These are phyloP conservation scores for Puccinia triticina DNA, from an alignment of 1,284 basidiomycete species.

Conservation along the genomic window DNA sequence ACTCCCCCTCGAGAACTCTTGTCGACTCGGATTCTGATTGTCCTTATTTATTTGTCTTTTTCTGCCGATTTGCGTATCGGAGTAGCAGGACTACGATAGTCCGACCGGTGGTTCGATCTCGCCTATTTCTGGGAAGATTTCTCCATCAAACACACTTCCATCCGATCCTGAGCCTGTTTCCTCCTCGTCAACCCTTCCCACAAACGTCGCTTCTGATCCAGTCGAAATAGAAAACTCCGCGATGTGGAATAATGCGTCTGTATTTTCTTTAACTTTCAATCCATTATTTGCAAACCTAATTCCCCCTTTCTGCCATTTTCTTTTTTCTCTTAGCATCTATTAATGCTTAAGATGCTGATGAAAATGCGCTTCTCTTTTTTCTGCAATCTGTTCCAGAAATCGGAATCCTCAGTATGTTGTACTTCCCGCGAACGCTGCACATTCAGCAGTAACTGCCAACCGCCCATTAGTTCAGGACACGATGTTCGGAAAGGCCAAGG, in stretches of 20 bases:
- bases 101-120: background rate
- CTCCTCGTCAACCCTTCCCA: background rate
- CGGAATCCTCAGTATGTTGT: conserved; percentile 43
- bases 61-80: background rate
- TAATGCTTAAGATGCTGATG: background rate
- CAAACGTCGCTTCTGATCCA: background rate
- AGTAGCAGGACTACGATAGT: conserved; percentile 29
- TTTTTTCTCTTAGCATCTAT: background rate
- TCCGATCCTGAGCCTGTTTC: background rate
- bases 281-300: background rate
- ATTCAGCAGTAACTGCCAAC: conserved; percentile 30
- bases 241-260: conserved; percentile 24
- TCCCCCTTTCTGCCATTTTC: background rate
- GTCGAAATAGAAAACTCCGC: conserved; percentile 12
- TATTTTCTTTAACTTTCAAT: background rate
- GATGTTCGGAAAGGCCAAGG: conserved; percentile 32
- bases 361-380: background rate
- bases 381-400: conserved; percentile 10
- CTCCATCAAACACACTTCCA: background rate
- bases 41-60: background rate
- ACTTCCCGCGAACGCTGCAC: conserved; percentile 33
- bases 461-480: conserved; percentile 36
- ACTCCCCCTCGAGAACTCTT: background rate
- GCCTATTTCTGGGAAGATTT: background rate
- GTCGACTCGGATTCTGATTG: background rate